Conservation (phyloP, 1,284 basidiomycete species). For the Sporisorium iseilematis-ciliati region DNA sequence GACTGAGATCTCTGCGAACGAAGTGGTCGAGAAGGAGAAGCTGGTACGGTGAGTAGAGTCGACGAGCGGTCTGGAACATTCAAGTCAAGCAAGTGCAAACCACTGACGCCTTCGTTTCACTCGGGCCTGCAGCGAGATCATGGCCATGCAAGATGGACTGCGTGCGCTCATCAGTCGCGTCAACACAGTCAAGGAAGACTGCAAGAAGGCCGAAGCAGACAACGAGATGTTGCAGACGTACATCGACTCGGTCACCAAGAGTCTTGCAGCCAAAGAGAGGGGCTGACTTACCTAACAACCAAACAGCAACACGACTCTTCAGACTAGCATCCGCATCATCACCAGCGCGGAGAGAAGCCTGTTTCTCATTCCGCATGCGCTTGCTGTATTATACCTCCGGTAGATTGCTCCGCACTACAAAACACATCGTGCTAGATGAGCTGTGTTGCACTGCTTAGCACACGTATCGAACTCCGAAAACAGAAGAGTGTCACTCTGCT, state of each 20-base stretch:
- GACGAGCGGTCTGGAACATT: too few species aligned
- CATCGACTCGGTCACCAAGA: conserved; percentile 69
- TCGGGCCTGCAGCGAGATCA: conserved; percentile 50
- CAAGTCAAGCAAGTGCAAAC: too few species aligned
- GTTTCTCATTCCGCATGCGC: not conserved
- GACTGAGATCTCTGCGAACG: conserved; percentile 65
- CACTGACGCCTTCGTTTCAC: not conserved
- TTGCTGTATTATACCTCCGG: not conserved
- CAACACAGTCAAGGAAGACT: conserved; percentile 62
- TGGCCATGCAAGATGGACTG: conserved; percentile 62
- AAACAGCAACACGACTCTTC: not conserved
- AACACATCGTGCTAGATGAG: too few species aligned
- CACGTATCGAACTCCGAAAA: not conserved
- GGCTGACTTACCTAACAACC: conserved; percentile 14
- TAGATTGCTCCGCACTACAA: not conserved
- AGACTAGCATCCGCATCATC: not conserved
- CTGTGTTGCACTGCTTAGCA: not conserved
- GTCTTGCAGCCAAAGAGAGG: conserved; percentile 63
- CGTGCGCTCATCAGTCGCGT: conserved; percentile 61
- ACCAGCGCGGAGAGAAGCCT: not conserved
- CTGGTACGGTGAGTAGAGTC: conserved; percentile 57
- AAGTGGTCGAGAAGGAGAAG: conserved; percentile 68
- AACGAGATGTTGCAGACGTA: conserved; percentile 69
- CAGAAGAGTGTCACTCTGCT: too few species aligned
- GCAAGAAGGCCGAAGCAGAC: conserved; percentile 65